Conservation (phyloP, 2,329 filamentous ascomycete genomes). For the Aspergillus sp. region DNA sequence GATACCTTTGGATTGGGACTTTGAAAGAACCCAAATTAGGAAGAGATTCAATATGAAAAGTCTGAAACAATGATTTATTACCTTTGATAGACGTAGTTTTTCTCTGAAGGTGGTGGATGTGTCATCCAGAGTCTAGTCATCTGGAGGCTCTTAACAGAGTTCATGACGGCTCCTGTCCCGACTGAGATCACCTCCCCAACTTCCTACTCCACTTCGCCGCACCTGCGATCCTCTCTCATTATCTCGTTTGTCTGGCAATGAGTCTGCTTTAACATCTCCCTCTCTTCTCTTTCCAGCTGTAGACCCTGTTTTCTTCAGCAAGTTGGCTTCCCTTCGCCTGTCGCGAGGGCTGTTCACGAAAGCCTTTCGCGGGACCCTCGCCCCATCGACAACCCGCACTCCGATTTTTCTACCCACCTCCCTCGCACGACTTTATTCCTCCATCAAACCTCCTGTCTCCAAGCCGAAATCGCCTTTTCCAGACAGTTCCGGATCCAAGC, state of each 20-base stretch:
- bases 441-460: neutral
- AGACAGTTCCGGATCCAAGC: neutral
- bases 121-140: neutral
- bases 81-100: neutral
- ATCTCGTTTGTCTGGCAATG: too few relatives aligned
- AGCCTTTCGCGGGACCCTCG: conserved; percentile 23
- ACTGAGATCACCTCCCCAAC: too few relatives aligned
- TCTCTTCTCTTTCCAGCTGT: neutral
- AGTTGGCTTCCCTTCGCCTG: conserved; percentile 34
- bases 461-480: neutral
- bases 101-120: neutral
- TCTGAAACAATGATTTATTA: neutral
- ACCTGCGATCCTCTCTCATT: too few relatives aligned
- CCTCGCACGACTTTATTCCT: neutral
- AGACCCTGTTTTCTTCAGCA: neutral
- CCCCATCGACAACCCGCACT: conserved; percentile 5
- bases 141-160: neutral
- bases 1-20: neutral
- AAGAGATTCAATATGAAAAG: neutral
- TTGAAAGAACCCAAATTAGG: neutral
- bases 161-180: too few relatives aligned
- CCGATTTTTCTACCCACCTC: conserved; percentile 4
- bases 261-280: neutral
- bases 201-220: too few relatives aligned
- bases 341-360: conserved; percentile 28